Evolutionary conservation across 495 filamentous ascomycete species (phyloP), one percentile per base, ranked within the genome.

Genomic region (Aspergillus taichungensis): DNA sequence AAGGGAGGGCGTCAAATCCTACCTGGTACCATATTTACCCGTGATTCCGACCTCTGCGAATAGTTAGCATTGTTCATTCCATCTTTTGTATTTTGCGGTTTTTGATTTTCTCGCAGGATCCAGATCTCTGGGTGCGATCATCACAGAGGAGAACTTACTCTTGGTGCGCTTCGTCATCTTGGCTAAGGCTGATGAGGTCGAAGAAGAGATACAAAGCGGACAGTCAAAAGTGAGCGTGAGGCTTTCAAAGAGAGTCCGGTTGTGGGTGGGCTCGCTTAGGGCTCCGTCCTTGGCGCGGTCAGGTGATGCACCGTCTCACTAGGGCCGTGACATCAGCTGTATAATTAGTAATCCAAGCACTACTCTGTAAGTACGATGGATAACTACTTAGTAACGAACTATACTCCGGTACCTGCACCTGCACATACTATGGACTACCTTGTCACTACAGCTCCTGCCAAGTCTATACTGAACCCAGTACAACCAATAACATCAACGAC

Each of bases 161-260:
- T 94, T 94, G 44, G 88, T 95, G 75, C 88, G 81, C 77, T 94
- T 94, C 62, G 88, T 91, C 88, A 95, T 95, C 68, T 82, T 88
- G 78, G 55, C 62, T 66, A 45, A 48, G 61, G 63, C 61, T 66
- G 63, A 60, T 59, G 55, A 63, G 55, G 63, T 61, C 67, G 60
- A 68, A 68, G 65, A 66, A 67, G 62, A 24, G 61, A 58, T 60
- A 63, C 53, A 60, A 58, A 61, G 55, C 64, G 55, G 59, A 56
- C 63, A 62, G 59, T 66, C 61, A 54, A 69, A 66, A 53, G 59
- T 59, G 54, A 64, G 63, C 55, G 59, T 56, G 56, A 45, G 51
- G 48, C 54, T 57, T 61, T 53, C 50, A 55, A 55, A 60, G 53
- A 40, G 56, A 46, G 27, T 7, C 50, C 55, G 66, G 57, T 71